Percentiles rank a stretch among this genome's conserved stretches.
phyloP scores from a whole-genome alignment of 2,329 filamentous ascomycete genomes.

The Dissoconium aciculare region DNA sequence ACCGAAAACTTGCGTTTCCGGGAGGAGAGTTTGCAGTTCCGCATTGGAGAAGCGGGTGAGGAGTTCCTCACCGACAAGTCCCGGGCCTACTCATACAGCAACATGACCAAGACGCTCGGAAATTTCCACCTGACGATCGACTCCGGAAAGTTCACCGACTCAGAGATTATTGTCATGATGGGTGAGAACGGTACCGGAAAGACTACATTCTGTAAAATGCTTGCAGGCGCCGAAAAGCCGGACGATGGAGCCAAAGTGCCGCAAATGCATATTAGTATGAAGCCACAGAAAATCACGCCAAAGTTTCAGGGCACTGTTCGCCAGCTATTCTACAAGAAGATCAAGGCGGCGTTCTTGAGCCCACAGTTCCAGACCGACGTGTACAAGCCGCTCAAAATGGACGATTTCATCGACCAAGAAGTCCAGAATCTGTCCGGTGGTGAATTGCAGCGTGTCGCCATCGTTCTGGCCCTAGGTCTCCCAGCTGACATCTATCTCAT shows the following conservation, averaged over 20 bases:
- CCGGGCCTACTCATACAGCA: constrained; percentile 73
- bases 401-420: constrained; percentile 98
- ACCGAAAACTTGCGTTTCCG: constrained; percentile 98
- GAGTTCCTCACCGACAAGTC: constrained; percentile 75
- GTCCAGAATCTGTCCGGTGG: constrained; percentile 98
- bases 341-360: constrained; percentile 88
- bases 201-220: constrained; percentile 94
- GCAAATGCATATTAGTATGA: constrained; percentile 96
- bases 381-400: constrained; percentile 96
- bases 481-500: constrained; percentile 98
- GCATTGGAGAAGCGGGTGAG: constrained; percentile 75
- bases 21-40: constrained; percentile 91
- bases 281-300: constrained; percentile 97
- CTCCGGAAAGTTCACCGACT: constrained; percentile 80
- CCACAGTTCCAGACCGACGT: constrained; percentile 99
- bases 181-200: constrained; percentile 98
- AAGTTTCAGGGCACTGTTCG: constrained; percentile 96
- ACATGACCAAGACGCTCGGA: constrained; percentile 85
- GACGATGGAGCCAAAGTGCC: constrained; percentile 67
- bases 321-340: constrained; percentile 98
- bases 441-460: constrained; percentile 98
- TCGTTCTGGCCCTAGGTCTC: constrained; percentile 87
- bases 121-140: constrained; percentile 76
- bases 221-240: constrained; percentile 85
- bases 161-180: constrained; percentile 99